A percentile compares a stretch with the other conserved stretches of the same genome.
Evolutionary conservation across 169 alveolate genomes (phyloP).

Genomic region (Cryptosporidium muris): DNA sequence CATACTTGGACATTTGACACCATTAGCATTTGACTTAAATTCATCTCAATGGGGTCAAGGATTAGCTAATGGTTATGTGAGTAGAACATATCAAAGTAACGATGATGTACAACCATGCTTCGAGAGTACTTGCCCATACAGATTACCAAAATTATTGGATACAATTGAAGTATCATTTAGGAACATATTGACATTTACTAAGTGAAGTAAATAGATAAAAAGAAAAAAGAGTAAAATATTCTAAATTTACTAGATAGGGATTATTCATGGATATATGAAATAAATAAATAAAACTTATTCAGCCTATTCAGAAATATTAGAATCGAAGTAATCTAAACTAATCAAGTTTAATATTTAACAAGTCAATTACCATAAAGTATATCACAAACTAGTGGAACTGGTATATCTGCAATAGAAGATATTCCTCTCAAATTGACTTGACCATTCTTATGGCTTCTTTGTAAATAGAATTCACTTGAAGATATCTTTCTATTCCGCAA

Average conservation of each 20-base stretch:
- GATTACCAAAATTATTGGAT: slow-evolving; percentile 64
- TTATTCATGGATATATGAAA: too few relatives aligned
- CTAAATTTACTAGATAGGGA: neutral
- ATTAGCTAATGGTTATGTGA: slow-evolving; percentile 51
- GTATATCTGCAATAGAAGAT: slow-evolving; percentile 61
- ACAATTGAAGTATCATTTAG: slow-evolving; percentile 57
- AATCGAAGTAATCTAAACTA: slow-evolving; percentile 5
- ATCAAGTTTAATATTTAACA: neutral
- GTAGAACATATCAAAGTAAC: slow-evolving; percentile 46
- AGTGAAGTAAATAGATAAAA: slow-evolving; percentile 8
- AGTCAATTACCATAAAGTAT: slow-evolving; percentile 30
- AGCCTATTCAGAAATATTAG: neutral
- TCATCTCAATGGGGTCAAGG: slow-evolving; percentile 68
- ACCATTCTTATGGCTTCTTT: too few relatives aligned
- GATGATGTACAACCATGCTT: slow-evolving; percentile 59
- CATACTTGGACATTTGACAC: slow-evolving; percentile 40
- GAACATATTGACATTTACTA: slow-evolving; percentile 35
- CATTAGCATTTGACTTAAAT: slow-evolving; percentile 32
- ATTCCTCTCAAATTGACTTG: neutral
- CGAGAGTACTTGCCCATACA: slow-evolving; percentile 64
- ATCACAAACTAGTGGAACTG: slow-evolving; percentile 68
- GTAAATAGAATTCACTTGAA: too few relatives aligned
- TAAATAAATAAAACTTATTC: neutral
- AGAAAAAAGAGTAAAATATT: neutral
- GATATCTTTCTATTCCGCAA: neutral